A percentile compares a stretch with the other conserved stretches of the same genome.
Conservation (phyloP, 345 rosid genomes). For the Salix suchowensis region DNA sequence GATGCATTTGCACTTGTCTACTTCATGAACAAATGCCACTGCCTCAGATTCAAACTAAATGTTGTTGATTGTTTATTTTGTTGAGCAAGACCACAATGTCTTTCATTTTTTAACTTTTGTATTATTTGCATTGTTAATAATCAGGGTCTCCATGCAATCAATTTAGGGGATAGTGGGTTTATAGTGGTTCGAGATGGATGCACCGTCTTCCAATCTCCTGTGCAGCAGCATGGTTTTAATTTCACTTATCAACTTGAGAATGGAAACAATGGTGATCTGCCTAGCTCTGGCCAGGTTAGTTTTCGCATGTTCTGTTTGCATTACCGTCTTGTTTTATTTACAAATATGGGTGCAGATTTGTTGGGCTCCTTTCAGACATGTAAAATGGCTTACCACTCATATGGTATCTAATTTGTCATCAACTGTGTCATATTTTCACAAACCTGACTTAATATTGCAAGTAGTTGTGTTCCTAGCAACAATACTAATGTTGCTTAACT, state of each 20-base stretch:
- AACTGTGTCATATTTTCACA: background rate
- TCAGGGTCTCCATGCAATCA: slow-evolving; percentile 73
- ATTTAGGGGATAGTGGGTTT: slow-evolving; percentile 97
- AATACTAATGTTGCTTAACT: background rate
- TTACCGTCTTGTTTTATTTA: background rate
- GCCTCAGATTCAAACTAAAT: background rate
- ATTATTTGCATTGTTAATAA: background rate
- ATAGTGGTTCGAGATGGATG: slow-evolving; percentile 94
- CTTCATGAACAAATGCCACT: background rate
- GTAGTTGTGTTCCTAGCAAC: background rate
- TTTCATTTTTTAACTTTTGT: background rate
- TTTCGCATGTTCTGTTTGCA: background rate
- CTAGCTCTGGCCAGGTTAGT: slow-evolving; percentile 93
- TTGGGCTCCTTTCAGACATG: background rate
- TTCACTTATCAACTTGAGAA: slow-evolving; percentile 89
- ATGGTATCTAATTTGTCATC: background rate
- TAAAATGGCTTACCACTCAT: background rate
- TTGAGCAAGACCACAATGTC: background rate
- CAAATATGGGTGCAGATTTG: background rate
- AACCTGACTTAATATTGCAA: background rate
- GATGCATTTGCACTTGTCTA: background rate
- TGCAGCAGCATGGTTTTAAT: slow-evolving; percentile 92
- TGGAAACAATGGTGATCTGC: slow-evolving; percentile 79
- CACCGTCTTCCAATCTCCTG: slow-evolving; percentile 87
- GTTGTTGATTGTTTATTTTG: background rate